Conservation (phyloP, 495 filamentous ascomycete species). For the Hyaloscypha finlandica region DNA sequence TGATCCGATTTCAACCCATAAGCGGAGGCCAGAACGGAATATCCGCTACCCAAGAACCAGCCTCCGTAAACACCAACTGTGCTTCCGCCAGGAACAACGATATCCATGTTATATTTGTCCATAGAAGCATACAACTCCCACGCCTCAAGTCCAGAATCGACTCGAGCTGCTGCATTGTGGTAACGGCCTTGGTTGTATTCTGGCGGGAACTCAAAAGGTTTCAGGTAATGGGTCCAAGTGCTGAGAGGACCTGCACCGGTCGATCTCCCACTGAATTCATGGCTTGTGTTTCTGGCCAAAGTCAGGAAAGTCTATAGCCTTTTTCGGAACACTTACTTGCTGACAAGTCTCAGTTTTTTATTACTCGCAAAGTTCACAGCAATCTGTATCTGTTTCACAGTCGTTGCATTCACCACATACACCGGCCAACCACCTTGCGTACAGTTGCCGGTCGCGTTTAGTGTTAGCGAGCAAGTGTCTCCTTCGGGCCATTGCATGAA, state of each 20-base stretch:
- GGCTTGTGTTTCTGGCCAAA: slow-evolving; percentile 39
- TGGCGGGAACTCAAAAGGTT: slow-evolving; percentile 43
- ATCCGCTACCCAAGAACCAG: slow-evolving; percentile 61
- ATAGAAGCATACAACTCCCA: slow-evolving; percentile 50
- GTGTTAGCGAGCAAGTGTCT: slow-evolving; percentile 41
- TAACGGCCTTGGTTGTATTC: slow-evolving; percentile 43
- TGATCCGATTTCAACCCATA: slow-evolving; percentile 64
- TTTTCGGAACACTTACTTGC: slow-evolving; percentile 28
- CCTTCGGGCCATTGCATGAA: slow-evolving; percentile 42
- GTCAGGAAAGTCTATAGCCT: not conserved
- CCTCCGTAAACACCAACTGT: slow-evolving; percentile 53
- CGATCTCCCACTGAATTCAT: slow-evolving; percentile 51
- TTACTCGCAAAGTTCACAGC: slow-evolving; percentile 53
- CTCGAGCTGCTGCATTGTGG: slow-evolving; percentile 37
- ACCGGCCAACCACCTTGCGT: not conserved
- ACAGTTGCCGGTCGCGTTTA: slow-evolving; percentile 32
- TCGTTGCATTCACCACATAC: slow-evolving; percentile 55
- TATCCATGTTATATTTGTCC: slow-evolving; percentile 42
- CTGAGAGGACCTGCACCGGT: slow-evolving; percentile 51
- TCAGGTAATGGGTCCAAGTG: slow-evolving; percentile 55
- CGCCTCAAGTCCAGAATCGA: slow-evolving; percentile 61
- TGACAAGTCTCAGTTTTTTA: slow-evolving; percentile 42
- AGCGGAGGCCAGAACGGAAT: slow-evolving; percentile 49
- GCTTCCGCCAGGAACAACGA: slow-evolving; percentile 53
- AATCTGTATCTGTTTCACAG: slow-evolving; percentile 44